Evolutionary conservation across 1,139 yeast species (phyloP).

Genomic region (Geotrichum reessii): DNA sequence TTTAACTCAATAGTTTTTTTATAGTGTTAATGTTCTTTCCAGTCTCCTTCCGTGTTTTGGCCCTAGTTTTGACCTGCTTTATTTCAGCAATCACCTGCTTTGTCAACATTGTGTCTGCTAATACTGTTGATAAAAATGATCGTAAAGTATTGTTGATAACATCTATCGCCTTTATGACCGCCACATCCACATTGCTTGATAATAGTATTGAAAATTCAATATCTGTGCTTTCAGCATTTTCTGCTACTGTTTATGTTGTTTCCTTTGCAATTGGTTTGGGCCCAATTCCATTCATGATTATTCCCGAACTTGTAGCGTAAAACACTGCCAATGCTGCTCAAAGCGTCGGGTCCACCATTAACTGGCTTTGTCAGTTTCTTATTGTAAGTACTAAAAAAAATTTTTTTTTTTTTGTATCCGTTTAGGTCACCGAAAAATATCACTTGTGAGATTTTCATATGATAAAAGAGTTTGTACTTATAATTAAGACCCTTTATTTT

Average conservation of each 20-base stretch:
- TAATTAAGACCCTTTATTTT: too few species aligned
- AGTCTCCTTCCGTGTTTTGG: slow-evolving; percentile 61
- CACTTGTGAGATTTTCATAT: too few species aligned
- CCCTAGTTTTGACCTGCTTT: slow-evolving; percentile 64
- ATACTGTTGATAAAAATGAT: slow-evolving; percentile 67
- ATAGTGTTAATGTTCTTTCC: slow-evolving; percentile 79
- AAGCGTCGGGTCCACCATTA: slow-evolving; percentile 84
- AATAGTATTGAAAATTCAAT: slow-evolving; percentile 52
- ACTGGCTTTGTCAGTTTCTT: slow-evolving; percentile 83
- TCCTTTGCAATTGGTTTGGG: slow-evolving; percentile 90
- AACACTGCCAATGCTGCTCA: slow-evolving; percentile 83
- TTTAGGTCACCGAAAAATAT: too few species aligned
- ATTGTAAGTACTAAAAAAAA: slow-evolving; percentile 5
- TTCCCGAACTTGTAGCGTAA: slow-evolving; percentile 81
- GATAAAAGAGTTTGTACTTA: too few species aligned
- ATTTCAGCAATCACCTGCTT: slow-evolving; percentile 68
- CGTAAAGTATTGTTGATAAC: slow-evolving; percentile 63
- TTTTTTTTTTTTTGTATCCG: too few species aligned
- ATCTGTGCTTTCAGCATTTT: slow-evolving; percentile 52
- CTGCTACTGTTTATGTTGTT: slow-evolving; percentile 68
- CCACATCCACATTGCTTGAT: slow-evolving; percentile 59
- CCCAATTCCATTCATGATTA: slow-evolving; percentile 85
- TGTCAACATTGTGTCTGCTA: slow-evolving; percentile 67
- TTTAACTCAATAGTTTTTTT: slow-evolving; percentile 85
- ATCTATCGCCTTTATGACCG: slow-evolving; percentile 67